Base-by-base conservation (phyloP, 1,139 yeast genomes). In the Saccharomyces hybrid region DNA sequence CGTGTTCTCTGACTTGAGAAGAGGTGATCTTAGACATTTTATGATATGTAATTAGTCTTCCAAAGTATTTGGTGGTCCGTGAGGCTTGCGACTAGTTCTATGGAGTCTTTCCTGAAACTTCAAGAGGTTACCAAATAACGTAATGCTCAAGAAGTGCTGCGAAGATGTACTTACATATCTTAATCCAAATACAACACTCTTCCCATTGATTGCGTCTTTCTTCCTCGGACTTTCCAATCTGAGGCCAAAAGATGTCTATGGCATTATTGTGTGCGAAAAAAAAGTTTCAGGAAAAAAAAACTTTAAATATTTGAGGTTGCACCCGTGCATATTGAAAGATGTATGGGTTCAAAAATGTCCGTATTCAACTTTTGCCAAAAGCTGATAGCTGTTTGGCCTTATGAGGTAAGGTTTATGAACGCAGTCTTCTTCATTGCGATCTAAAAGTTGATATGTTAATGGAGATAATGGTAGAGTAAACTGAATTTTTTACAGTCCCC, bases 1-100 rank as follows among this genome's bases (percentile, higher is more conserved):
- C 97, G 84, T 90, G 84, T 75, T 88, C 97, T 82, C 99, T 95
- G 73, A 95, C 96, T 80, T 88, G 91, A 74, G 95, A 75, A 73
- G 88, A 80, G 72, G 93, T 83, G 78, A 93, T 83, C 82, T 93
- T 93, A 74, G 98, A 91, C 98, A 91, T 91, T 69, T 69, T 26
- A 41, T 20, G 25, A 11, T 38, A 38, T 38, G 44, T 20, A 5
- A 38, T 38, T 38, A 57, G 59, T 57, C 59, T 57, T 57, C 59
- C 59, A 57, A 57, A 55, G 56, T 55, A 57, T 57, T 57, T 57
- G 59, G 59, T 57, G 59, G 54, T 57, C 59, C 59, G 59, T 57
- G 49, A 55, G 59, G 59, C 59, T 55, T 57, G 56, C 59, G 59
- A 57, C 59, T 57, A 28, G 31, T 47, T 28, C 23, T 9, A 38